These are phyloP conservation scores for Hanseniaspora pseudoguilliermondii DNA, from an alignment of 805 yeast genomes.

Conservation along the genomic window DNA sequence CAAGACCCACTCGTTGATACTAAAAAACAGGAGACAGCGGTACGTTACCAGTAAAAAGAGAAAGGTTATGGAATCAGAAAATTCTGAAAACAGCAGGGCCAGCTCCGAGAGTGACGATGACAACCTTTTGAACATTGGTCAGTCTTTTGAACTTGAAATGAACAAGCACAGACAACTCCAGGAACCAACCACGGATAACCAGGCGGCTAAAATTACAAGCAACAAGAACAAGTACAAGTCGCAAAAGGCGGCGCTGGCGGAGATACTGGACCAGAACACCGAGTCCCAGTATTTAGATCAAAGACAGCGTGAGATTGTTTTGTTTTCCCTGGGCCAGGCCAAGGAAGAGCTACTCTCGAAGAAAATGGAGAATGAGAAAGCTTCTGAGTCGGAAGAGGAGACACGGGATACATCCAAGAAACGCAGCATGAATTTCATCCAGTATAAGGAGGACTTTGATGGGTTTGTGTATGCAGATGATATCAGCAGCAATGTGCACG, in stretches of 20 bases:
- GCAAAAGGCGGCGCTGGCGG: neutral
- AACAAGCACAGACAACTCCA: neutral
- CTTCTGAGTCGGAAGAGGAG: neutral
- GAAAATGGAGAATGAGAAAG: neutral
- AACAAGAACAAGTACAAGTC: slow-evolving; percentile 5
- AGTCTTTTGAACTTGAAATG: neutral
- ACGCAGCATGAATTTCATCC: neutral
- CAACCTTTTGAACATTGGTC: neutral
- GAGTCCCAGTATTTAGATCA: neutral
- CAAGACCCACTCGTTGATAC: neutral
- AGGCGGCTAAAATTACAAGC: neutral
- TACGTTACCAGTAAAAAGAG: neutral
- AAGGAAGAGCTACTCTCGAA: neutral
- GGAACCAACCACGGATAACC: neutral
- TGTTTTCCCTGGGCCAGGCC: neutral
- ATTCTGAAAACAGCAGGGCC: neutral
- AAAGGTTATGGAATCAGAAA: neutral
- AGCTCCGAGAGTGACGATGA: neutral
- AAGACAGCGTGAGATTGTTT: neutral
- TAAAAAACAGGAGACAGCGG: slow-evolving; percentile 4
- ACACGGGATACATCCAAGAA: neutral
- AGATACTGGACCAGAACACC: neutral
- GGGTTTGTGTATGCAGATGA: neutral
- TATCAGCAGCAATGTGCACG: neutral
- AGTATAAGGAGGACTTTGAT: neutral